Percentiles rank a stretch among this genome's conserved stretches.
Conservation (phyloP, 495 filamentous ascomycete genomes). For the Xylaria bambusicola region DNA sequence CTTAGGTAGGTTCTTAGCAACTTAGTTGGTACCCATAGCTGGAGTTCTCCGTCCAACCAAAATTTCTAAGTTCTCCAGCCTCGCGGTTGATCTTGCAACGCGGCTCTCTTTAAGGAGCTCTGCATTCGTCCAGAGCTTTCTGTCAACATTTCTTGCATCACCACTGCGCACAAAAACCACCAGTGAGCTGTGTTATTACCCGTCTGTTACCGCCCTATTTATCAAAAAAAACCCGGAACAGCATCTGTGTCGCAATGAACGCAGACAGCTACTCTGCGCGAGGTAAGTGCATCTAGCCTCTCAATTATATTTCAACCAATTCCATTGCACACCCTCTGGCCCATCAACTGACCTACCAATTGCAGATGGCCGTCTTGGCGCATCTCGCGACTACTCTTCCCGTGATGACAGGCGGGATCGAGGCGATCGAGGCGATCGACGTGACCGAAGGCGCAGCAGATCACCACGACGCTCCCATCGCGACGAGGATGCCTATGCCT, state of each 20-base stretch:
- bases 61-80: constrained; percentile 39
- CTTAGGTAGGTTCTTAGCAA: no score
- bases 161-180: background rate
- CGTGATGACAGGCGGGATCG: constrained; percentile 55
- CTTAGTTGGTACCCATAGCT: background rate
- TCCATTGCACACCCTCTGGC: background rate
- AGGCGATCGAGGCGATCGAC: constrained; percentile 46
- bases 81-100: constrained; percentile 27
- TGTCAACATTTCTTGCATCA: background rate
- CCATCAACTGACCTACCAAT: constrained; percentile 47
- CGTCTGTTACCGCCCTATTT: background rate
- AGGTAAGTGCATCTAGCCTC: constrained; percentile 52
- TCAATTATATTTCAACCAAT: background rate
- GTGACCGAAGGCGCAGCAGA: constrained; percentile 57
- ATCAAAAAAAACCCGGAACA: no score
- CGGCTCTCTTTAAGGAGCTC: constrained; percentile 33
- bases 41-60: constrained; percentile 29
- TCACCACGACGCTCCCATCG: constrained; percentile 55
- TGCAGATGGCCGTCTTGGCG: constrained; percentile 60
- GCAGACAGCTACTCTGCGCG: constrained; percentile 81
- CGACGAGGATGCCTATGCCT: constrained; percentile 85
- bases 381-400: constrained; percentile 72
- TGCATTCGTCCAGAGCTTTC: constrained; percentile 8
- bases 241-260: constrained; percentile 68
- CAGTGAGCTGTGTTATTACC: background rate